phyloP scores from a whole-genome alignment of 1,139 yeast genomes.

The Schizosaccharomyces versatilis region DNA sequence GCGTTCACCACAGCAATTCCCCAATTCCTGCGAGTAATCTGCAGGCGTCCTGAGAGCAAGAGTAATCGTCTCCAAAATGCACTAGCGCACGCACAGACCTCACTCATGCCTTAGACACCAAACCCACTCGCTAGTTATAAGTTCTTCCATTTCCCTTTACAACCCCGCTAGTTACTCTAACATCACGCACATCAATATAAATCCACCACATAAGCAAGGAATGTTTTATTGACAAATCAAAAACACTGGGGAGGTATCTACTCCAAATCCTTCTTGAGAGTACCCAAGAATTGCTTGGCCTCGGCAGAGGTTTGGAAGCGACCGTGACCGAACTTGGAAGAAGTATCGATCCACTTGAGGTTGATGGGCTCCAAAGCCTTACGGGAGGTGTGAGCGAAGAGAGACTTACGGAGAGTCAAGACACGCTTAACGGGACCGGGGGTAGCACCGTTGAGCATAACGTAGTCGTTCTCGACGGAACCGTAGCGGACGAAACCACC shows the following conservation, averaged over 20 bases:
- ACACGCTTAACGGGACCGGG: slow-evolving; percentile 99
- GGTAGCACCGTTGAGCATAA: slow-evolving; percentile 92
- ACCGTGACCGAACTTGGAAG: slow-evolving; percentile 99
- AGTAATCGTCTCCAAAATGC: too few relatives aligned
- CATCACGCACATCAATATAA: too few relatives aligned
- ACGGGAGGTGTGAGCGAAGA: slow-evolving; percentile 95
- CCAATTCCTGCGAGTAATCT: too few relatives aligned
- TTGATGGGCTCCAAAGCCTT: slow-evolving; percentile 87
- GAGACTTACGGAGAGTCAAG: slow-evolving; percentile 94
- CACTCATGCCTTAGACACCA: too few relatives aligned
- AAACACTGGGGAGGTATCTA: background rate
- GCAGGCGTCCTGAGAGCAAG: too few relatives aligned
- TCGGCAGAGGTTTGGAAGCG: slow-evolving; percentile 99
- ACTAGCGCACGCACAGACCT: too few relatives aligned
- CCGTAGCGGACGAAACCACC: slow-evolving; percentile 99
- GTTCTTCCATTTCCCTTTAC: too few relatives aligned
- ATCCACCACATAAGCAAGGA: too few relatives aligned
- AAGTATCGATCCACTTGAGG: slow-evolving; percentile 99
- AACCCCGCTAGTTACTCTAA: too few relatives aligned
- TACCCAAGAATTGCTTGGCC: slow-evolving; percentile 98
- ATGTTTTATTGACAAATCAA: too few relatives aligned
- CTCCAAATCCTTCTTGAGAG: slow-evolving; percentile 72
- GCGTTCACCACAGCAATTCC: too few relatives aligned
- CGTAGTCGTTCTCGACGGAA: slow-evolving; percentile 89
- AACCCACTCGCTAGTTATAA: too few relatives aligned